Percentiles rank a stretch among this genome's conserved stretches.
Conservation (phyloP, 2,329 filamentous ascomycete species). For the Aspergillus sp. region DNA sequence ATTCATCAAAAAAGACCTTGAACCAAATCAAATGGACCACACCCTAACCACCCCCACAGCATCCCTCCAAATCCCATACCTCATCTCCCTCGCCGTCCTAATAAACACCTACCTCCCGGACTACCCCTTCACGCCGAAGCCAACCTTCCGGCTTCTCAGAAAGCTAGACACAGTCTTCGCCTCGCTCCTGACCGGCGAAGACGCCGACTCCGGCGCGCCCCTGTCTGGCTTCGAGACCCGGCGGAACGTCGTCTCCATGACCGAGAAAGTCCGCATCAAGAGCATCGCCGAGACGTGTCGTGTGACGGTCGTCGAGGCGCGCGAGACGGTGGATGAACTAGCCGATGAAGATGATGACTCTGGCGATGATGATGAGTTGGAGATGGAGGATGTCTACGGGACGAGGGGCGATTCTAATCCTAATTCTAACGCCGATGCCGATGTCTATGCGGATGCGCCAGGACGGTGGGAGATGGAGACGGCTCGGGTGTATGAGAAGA, state of each 20-base stretch:
- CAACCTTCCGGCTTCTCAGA: slow-evolving; percentile 68
- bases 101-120: slow-evolving; percentile 69
- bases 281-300: slow-evolving; percentile 77
- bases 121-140: slow-evolving; percentile 67
- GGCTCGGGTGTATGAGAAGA: slow-evolving; percentile 75
- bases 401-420: slow-evolving; percentile 14
- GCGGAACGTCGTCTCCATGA: slow-evolving; percentile 60
- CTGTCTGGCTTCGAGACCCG: slow-evolving; percentile 70
- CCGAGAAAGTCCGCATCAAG: slow-evolving; percentile 84
- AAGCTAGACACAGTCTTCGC: slow-evolving; percentile 86
- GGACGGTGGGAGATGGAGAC: slow-evolving; percentile 63
- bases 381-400: slow-evolving; percentile 42
- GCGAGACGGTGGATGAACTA: slow-evolving; percentile 48
- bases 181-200: slow-evolving; percentile 66
- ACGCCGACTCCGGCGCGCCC: slow-evolving; percentile 63
- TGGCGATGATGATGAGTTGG: slow-evolving; percentile 39
- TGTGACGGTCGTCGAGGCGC: slow-evolving; percentile 66
- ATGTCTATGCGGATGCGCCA: slow-evolving; percentile 23
- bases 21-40: not conserved
- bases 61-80: slow-evolving; percentile 76
- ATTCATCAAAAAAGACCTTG: too few species aligned
- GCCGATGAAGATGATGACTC: slow-evolving; percentile 36
- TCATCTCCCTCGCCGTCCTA: slow-evolving; percentile 74
- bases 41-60: slow-evolving; percentile 48
- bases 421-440: too few species aligned